phyloP scores from a whole-genome alignment of 2,329 filamentous ascomycete species.

The Ceratocystis cubensis region DNA sequence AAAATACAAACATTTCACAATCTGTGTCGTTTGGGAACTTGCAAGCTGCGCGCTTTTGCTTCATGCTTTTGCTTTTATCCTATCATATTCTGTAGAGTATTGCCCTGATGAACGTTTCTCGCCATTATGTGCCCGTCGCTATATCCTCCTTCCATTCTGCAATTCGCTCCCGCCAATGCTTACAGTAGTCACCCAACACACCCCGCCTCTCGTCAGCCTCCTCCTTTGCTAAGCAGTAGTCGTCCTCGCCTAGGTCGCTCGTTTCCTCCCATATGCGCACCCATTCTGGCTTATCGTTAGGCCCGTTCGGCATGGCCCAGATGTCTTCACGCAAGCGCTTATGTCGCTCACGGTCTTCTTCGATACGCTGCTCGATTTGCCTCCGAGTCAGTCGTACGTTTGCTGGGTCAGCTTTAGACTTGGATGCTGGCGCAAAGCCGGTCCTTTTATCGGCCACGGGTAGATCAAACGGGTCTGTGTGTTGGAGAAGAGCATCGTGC shows the following conservation, averaged over 20 bases:
- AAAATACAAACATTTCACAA: conserved; percentile 20
- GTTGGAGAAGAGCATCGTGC: conserved; percentile 46
- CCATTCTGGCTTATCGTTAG: conserved; percentile 53
- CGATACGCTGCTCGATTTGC: conserved; percentile 89
- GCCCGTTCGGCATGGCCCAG: conserved; percentile 65
- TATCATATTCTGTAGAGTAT: too few species aligned
- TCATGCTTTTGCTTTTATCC: too few species aligned
- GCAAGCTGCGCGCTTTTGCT: neutral
- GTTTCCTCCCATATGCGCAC: conserved; percentile 75
- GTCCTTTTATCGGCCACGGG: neutral
- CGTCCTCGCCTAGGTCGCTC: conserved; percentile 78
- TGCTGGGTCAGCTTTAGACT: conserved; percentile 25
- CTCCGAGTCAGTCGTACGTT: conserved; percentile 53
- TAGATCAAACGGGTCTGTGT: conserved; percentile 11
- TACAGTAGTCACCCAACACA: conserved; percentile 21
- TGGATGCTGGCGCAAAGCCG: conserved; percentile 25
- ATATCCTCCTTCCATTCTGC: neutral
- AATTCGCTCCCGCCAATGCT: conserved; percentile 20
- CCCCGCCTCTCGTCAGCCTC: conserved; percentile 44
- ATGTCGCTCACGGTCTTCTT: conserved; percentile 90
- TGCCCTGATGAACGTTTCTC: neutral
- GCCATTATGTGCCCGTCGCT: neutral
- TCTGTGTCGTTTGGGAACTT: neutral
- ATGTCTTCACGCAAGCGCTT: conserved; percentile 85
- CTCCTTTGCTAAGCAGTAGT: conserved; percentile 63